Base-by-base conservation (phyloP, 2,329 filamentous ascomycete genomes). In the Didymella segeticola region DNA sequence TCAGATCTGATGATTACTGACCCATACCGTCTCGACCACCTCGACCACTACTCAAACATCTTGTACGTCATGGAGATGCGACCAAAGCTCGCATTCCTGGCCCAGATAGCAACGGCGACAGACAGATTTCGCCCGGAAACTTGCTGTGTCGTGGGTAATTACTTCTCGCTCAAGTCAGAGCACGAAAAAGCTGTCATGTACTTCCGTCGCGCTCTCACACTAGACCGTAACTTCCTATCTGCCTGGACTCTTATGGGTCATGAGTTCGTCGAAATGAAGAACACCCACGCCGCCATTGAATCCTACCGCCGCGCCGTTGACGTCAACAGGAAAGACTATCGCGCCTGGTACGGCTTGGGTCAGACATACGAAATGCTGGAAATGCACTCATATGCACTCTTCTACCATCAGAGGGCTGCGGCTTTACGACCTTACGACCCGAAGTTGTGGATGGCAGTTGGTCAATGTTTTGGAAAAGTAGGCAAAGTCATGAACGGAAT, bases 231-330 rank as follows among this genome's bases (percentile, higher is more conserved):
- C 22, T 99, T 95, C 71, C 83, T 97, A 14, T 96, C 92, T 0
- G 95, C 95, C 1, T 99, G 95, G 95, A 99, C 95, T 0, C 81
- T 99, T 1, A 98, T 99, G 93, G 95, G 95, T 1, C 95, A 99
- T 74, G 95, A 99, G 74, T 99, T 97, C 66, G 92, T 98, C 47
- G 95, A 99, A 75, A 87, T 99, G 76, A 99, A 98, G 71, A 99
- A 99, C 72, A 98, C 93, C 0, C 95, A 99, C 67, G 93, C 95
- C 0, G 95, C 95, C 8, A 98, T 99, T 57, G 95, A 99, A 74
- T 96, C 91, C 1, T 99, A 99, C 70, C 87, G 95, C 1, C 88
- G 95, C 34, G 95, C 95, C 1, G 93, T 99, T 1, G 95, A 99
- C 67, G 91, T 95, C 63, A 98, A 99, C 69, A 86, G 93, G 27